Conservation (phyloP, 371 early-diverging fungal species). For the Caulochytrium protostelioides region DNA sequence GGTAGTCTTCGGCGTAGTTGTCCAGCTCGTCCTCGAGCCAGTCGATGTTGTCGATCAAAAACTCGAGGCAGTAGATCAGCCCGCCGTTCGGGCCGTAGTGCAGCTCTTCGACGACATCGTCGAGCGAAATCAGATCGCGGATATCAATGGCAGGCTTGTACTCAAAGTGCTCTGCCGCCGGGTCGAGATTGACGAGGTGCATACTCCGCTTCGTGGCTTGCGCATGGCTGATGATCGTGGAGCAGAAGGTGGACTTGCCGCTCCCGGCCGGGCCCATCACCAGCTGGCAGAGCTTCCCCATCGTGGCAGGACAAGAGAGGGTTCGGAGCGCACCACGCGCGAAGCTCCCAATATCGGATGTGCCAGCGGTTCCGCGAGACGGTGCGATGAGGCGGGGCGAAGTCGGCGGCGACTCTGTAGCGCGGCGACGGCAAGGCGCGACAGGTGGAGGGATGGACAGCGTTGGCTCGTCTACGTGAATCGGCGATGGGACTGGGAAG, state of each 20-base stretch:
- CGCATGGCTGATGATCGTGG: constrained; percentile 77
- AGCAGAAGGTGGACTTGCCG: constrained; percentile 93
- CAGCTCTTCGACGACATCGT: constrained; percentile 95
- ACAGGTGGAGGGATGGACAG: no score
- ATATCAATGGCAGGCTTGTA: constrained; percentile 74
- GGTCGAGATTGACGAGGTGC: constrained; percentile 94
- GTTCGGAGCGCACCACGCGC: no score
- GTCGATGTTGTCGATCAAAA: constrained; percentile 78
- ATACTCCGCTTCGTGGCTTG: constrained; percentile 56
- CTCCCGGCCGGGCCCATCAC: constrained; percentile 95
- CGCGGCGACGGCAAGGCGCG: no score
- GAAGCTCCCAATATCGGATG: no score
- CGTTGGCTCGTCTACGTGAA: no score
- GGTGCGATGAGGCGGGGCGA: not conserved
- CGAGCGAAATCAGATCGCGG: constrained; percentile 79
- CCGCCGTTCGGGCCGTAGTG: constrained; percentile 98
- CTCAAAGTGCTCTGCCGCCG: constrained; percentile 86
- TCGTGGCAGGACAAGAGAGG: no score
- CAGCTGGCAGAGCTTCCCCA: constrained; percentile 79
- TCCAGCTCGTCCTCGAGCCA: constrained; percentile 87
- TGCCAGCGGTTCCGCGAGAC: no score
- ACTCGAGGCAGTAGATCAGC: constrained; percentile 88
- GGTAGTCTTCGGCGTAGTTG: constrained; percentile 74
- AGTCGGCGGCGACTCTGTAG: no score
- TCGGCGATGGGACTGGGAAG: no score